Evolutionary conservation across 176 grass and related monocot genomes (phyloP).

Genomic region (Triticum turgidum): DNA sequence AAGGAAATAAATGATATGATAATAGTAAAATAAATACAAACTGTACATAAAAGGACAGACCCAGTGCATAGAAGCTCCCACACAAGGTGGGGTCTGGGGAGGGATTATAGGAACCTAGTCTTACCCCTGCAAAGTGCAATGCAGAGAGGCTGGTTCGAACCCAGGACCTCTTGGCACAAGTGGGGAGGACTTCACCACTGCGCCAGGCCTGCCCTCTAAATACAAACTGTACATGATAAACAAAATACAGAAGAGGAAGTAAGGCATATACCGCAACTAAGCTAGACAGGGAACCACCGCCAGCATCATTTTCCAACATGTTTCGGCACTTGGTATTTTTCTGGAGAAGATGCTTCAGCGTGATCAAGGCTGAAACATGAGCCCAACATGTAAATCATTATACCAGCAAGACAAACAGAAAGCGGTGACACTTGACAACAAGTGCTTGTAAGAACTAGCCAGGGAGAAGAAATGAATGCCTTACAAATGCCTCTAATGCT

Average conservation of each 20-base stretch:
- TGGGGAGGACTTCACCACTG: too few species aligned
- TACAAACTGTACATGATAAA: not conserved
- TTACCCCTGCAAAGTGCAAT: too few species aligned
- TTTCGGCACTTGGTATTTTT: slow-evolving; percentile 89
- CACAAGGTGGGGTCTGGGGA: too few species aligned
- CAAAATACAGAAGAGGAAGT: slow-evolving; percentile 17
- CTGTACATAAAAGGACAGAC: not conserved
- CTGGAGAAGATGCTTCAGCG: slow-evolving; percentile 86
- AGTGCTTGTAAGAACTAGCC: not conserved
- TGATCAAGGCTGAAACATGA: slow-evolving; percentile 66
- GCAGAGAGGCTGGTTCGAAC: too few species aligned
- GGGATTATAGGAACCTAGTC: too few species aligned
- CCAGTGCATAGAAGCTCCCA: too few species aligned
- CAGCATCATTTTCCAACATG: slow-evolving; percentile 94
- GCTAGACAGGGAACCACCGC: slow-evolving; percentile 83
- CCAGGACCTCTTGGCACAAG: too few species aligned
- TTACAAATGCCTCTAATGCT: not conserved
- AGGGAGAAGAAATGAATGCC: not conserved
- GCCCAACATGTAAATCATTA: slow-evolving; percentile 6
- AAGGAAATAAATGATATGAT: not conserved
- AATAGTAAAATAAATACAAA: slow-evolving; percentile 22
- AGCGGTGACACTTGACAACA: not conserved
- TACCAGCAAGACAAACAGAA: not conserved
- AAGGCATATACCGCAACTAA: slow-evolving; percentile 66
- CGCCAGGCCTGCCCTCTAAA: not conserved